Evolutionary conservation across 768 basidiomycete species (phyloP).

Genomic region (Rickenella mellea): DNA sequence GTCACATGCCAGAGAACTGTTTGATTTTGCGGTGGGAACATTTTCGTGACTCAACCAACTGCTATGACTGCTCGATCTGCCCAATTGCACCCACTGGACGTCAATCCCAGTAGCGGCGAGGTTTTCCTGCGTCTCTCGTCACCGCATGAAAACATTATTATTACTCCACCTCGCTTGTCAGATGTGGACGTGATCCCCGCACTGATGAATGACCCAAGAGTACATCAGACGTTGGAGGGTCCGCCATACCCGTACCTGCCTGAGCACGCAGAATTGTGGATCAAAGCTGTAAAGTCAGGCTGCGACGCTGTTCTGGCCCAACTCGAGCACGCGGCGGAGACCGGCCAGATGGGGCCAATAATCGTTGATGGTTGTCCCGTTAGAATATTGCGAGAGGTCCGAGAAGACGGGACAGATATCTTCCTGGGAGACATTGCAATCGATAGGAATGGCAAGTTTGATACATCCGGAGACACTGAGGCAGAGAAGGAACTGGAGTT

Average conservation of each 20-base stretch:
- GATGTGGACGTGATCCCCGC: constrained; percentile 30
- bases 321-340: constrained; percentile 15
- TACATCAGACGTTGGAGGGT: constrained; percentile 34
- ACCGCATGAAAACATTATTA: constrained; percentile 43
- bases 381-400: constrained; percentile 40
- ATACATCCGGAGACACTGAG: constrained; percentile 23
- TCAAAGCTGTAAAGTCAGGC: constrained; percentile 11
- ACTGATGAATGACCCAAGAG: constrained; percentile 38
- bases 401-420: constrained; percentile 42
- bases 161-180: constrained; percentile 45
- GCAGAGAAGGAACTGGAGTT: constrained; percentile 23
- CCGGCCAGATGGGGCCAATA: constrained; percentile 14
- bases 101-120: constrained; percentile 35
- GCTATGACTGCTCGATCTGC: too few species aligned
- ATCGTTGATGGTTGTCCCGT: constrained; percentile 40
- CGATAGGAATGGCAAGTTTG: constrained; percentile 18
- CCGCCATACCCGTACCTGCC: constrained; percentile 47
- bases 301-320: constrained; percentile 24
- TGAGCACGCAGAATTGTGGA: constrained; percentile 30
- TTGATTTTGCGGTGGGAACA: too few species aligned
- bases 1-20: too few species aligned
- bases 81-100: constrained; percentile 15
- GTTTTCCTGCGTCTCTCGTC: constrained; percentile 44
- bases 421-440: constrained; percentile 39
- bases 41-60: too few species aligned